Base-by-base conservation (phyloP, 2,329 filamentous ascomycete species). In the Phoma herbarum region DNA sequence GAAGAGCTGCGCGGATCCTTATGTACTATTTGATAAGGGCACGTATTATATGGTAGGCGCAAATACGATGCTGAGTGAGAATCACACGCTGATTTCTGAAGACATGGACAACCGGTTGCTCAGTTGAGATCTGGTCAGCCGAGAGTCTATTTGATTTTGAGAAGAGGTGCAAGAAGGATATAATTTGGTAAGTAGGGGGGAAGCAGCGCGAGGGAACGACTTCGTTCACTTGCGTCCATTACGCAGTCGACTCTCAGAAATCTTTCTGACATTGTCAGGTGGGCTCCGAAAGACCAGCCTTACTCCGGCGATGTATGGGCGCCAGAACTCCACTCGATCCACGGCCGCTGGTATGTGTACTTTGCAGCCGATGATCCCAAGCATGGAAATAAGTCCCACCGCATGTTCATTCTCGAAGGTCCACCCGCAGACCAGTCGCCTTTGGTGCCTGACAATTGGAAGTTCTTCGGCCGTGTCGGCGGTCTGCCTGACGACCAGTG, bases 291-390 rank as follows among this genome's bases (percentile, higher is more conserved):
- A 12, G 71, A 79, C 57, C 77, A 76, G 10, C 70, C 74, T 18
- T 81, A 79, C 75, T 79, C 77, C 8, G 79, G 73, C 39, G 79
- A 78, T 61, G 74, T 86, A 29, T 86, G 84, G 84, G 84, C 84
- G 0, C 84, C 84, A 0, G 84, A 86, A 73, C 76, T 86, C 0
- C 84, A 86, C 67, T 71, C 71, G 46, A 75, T 86, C 25, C 71
- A 79, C 35, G 81, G 80, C 0, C 77, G 78, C 22, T 86, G 84
- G 84, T 86, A 84, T 69, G 77, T 85, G 59, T 85, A 85, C 69
- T 82, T 77, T 67, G 81, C 74, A 3, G 78, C 75, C 16, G 77
- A 75, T 20, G 68, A 81, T 61, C 77, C 77, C 1, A 59, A 67
- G 39, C 65, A 77, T n/a, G 80, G 80, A 51, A 82, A 82, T 68